A percentile compares a stretch with the other conserved stretches of the same genome.
Evolutionary conservation across 2,329 filamentous ascomycete genomes (phyloP).

Genomic region (Dichotomopilus funicola): DNA sequence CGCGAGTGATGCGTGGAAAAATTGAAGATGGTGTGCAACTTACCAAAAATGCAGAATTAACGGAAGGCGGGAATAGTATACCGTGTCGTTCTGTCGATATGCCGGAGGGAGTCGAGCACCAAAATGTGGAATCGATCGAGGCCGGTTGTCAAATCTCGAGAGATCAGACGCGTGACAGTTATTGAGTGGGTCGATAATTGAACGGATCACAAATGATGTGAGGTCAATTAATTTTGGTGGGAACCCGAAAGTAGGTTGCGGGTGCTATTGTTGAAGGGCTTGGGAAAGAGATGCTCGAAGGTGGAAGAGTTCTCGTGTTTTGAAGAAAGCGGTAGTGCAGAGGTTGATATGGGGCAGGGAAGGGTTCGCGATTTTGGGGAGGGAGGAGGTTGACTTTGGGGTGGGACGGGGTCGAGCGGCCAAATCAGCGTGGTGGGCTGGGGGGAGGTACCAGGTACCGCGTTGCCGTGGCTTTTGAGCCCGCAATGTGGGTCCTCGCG

Average conservation of each 20-base stretch:
- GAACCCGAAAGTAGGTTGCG: slow-evolving; percentile 7
- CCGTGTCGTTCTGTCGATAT: slow-evolving; percentile 13
- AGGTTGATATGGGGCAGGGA: slow-evolving; percentile 20
- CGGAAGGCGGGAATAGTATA: slow-evolving; percentile 8
- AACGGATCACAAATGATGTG: slow-evolving; percentile 14
- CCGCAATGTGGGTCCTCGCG: slow-evolving; percentile 4
- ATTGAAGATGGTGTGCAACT: slow-evolving; percentile 3
- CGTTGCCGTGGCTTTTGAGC: slow-evolving; percentile 5
- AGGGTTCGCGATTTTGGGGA: slow-evolving; percentile 16
- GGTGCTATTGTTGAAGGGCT: slow-evolving; percentile 14
- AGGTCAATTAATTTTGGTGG: slow-evolving; percentile 13
- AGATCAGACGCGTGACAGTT: slow-evolving; percentile 8
- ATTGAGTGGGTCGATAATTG: background rate
- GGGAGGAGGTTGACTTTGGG: slow-evolving; percentile 18
- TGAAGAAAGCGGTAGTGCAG: slow-evolving; percentile 25
- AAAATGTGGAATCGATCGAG: slow-evolving; percentile 7
- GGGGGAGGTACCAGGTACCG: slow-evolving; percentile 22
- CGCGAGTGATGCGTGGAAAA: background rate
- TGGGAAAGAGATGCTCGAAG: slow-evolving; percentile 18
- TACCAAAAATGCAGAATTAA: slow-evolving; percentile 18
- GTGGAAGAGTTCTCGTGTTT: slow-evolving; percentile 22
- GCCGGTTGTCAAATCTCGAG: slow-evolving; percentile 4
- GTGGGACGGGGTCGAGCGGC: slow-evolving; percentile 10
- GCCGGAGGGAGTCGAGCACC: slow-evolving; percentile 2
- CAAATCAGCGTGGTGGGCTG: slow-evolving; percentile 23